A percentile compares a stretch with the other conserved stretches of the same genome.
Conservation (phyloP, 2,329 filamentous ascomycete species). For the Fusarium nanum region DNA sequence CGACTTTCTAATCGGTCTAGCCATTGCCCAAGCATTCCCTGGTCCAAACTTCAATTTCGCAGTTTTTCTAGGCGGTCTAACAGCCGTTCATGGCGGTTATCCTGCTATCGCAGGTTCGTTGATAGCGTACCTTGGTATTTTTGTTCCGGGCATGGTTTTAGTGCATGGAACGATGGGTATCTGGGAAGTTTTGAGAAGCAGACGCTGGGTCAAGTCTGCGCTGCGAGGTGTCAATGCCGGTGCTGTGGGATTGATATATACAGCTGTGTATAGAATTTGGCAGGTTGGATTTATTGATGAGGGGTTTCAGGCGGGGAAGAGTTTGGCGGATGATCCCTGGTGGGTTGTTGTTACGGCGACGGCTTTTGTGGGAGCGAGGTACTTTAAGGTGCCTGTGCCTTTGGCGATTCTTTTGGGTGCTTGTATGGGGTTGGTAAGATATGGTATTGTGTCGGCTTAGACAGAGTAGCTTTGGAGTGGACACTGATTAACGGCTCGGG, state of each 20-base stretch:
- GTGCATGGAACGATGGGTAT: constrained; percentile 65
- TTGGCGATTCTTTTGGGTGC: constrained; percentile 11
- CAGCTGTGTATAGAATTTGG: constrained; percentile 72
- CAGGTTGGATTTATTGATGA: constrained; percentile 69
- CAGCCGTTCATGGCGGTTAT: constrained; percentile 55
- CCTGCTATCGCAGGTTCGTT: constrained; percentile 60
- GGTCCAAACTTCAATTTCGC: constrained; percentile 63
- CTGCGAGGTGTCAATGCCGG: constrained; percentile 69
- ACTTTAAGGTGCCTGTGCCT: constrained; percentile 1
- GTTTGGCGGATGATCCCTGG: constrained; percentile 69
- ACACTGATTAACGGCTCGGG: too few relatives aligned
- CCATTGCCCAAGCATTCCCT: constrained; percentile 77
- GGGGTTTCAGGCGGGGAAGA: constrained; percentile 60
- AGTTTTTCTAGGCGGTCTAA: constrained; percentile 66
- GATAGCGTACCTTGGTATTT: constrained; percentile 65
- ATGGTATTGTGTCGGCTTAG: neutral
- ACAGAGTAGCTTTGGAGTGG: too few relatives aligned
- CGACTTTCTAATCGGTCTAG: constrained; percentile 79
- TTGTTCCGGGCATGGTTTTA: constrained; percentile 61
- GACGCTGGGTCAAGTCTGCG: constrained; percentile 59
- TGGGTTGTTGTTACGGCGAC: constrained; percentile 70
- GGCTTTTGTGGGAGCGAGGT: constrained; percentile 16
- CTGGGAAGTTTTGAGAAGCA: constrained; percentile 63
- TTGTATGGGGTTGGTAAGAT: constrained; percentile 11
- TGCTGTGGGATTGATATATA: constrained; percentile 72